A percentile compares a stretch with the other conserved stretches of the same genome.
Conservation (phyloP, 257 asterid genomes). For the Cordia subcordata region DNA sequence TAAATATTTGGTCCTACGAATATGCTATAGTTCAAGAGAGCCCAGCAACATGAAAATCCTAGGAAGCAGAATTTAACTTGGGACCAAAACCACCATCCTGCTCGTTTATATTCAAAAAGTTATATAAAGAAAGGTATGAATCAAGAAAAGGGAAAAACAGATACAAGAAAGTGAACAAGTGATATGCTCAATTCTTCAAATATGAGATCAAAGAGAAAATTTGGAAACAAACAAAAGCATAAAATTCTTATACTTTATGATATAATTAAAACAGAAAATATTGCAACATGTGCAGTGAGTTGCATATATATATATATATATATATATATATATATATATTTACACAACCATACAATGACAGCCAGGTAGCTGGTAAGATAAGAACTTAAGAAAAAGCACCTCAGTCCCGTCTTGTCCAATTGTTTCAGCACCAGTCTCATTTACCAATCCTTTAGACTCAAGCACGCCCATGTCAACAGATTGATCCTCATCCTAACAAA, state of each 20-base stretch:
- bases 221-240: neutral
- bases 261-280: neutral
- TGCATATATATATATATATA: no score
- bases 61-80: neutral
- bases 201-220: neutral
- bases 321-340: neutral
- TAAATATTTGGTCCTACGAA: no score
- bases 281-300: neutral
- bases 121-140: no score
- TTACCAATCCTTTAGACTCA: constrained; percentile 34
- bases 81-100: neutral
- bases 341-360: neutral
- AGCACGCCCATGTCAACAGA: constrained; percentile 21
- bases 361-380: neutral
- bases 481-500: constrained; percentile 43
- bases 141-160: neutral
- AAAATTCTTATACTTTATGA: neutral
- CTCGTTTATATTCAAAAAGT: no score
- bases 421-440: constrained; percentile 24
- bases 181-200: neutral
- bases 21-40: neutral
- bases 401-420: constrained; percentile 33
- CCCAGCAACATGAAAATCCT: neutral
- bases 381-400: constrained; percentile 32
- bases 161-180: neutral